Conservation (phyloP, 1,284 basidiomycete species). For the Cystobasidium slooffiae region DNA sequence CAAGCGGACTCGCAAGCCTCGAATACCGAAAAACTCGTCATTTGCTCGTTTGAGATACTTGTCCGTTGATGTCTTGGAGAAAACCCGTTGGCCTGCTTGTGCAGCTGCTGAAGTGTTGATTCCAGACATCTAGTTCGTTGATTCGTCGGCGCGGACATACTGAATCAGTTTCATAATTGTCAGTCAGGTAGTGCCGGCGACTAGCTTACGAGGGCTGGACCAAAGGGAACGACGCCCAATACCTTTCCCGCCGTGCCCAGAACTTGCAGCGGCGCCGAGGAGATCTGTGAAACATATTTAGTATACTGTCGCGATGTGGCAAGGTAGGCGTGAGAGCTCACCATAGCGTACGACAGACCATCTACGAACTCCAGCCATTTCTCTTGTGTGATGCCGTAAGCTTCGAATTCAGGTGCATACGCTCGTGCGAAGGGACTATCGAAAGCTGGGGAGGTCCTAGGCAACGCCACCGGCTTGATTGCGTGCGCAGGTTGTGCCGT, state of each 20-base stretch:
- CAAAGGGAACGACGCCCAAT: slow-evolving; percentile 44
- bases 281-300: slow-evolving; percentile 43
- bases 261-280: slow-evolving; percentile 48
- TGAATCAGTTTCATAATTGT: neutral
- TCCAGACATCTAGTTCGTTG: neutral
- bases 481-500: neutral
- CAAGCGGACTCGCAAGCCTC: slow-evolving; percentile 54
- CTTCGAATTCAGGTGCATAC: slow-evolving; percentile 28
- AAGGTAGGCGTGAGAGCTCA: neutral
- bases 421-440: slow-evolving; percentile 43
- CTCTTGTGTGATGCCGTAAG: slow-evolving; percentile 12
- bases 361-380: slow-evolving; percentile 47
- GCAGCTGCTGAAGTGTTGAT: slow-evolving; percentile 26
- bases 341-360: slow-evolving; percentile 34
- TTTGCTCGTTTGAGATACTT: slow-evolving; percentile 55
- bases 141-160: neutral
- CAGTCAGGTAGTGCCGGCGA: neutral
- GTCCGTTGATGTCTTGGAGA: slow-evolving; percentile 56
- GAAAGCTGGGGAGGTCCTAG: slow-evolving; percentile 10
- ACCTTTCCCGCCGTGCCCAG: slow-evolving; percentile 45
- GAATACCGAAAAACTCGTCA: slow-evolving; percentile 51
- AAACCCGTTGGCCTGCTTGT: slow-evolving; percentile 50
- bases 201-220: neutral
- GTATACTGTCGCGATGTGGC: neutral
- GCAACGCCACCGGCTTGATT: slow-evolving; percentile 39